phyloP scores from a whole-genome alignment of 2,329 filamentous ascomycete species.

The Pestalotiopsis fici region DNA sequence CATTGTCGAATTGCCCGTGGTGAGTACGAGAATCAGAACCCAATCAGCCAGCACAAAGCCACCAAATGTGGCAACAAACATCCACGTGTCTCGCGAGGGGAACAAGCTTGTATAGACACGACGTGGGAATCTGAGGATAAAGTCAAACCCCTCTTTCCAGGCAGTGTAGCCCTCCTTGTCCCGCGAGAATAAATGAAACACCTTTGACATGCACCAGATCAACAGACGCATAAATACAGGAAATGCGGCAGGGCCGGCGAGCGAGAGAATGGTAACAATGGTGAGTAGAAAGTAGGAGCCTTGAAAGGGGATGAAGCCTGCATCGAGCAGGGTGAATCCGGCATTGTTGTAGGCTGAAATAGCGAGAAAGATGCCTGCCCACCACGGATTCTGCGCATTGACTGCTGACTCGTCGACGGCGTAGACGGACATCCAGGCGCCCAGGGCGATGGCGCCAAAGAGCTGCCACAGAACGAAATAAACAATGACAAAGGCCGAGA shows the following conservation, averaged over 20 bases:
- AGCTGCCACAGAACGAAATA: slow-evolving; percentile 57
- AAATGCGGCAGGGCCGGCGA: slow-evolving; percentile 68
- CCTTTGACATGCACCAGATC: slow-evolving; percentile 48
- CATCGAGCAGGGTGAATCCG: slow-evolving; percentile 69
- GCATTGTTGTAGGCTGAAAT: slow-evolving; percentile 71
- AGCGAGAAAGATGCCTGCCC: slow-evolving; percentile 68
- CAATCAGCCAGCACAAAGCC: slow-evolving; percentile 64
- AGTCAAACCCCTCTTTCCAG: slow-evolving; percentile 51
- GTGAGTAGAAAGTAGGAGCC: slow-evolving; percentile 50
- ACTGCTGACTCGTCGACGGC: slow-evolving; percentile 45
- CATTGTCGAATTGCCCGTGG: slow-evolving; percentile 60
- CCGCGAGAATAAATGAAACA: slow-evolving; percentile 36
- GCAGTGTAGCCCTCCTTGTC: slow-evolving; percentile 34
- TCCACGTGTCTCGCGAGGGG: slow-evolving; percentile 64
- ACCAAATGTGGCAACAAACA: slow-evolving; percentile 62
- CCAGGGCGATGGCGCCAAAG: slow-evolving; percentile 45
- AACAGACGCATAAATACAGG: slow-evolving; percentile 63
- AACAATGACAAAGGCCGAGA: slow-evolving; percentile 59
- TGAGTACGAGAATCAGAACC: slow-evolving; percentile 66
- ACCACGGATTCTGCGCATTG: slow-evolving; percentile 67
- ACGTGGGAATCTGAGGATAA: slow-evolving; percentile 57
- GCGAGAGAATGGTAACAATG: slow-evolving; percentile 57
- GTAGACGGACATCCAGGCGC: slow-evolving; percentile 59
- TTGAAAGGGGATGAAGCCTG: slow-evolving; percentile 65
- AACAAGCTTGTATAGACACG: slow-evolving; percentile 67